Evolutionary conservation across 1,284 basidiomycete species (phyloP), one percentile per base, ranked within the genome.

Genomic region (Omphalotus olearius): DNA sequence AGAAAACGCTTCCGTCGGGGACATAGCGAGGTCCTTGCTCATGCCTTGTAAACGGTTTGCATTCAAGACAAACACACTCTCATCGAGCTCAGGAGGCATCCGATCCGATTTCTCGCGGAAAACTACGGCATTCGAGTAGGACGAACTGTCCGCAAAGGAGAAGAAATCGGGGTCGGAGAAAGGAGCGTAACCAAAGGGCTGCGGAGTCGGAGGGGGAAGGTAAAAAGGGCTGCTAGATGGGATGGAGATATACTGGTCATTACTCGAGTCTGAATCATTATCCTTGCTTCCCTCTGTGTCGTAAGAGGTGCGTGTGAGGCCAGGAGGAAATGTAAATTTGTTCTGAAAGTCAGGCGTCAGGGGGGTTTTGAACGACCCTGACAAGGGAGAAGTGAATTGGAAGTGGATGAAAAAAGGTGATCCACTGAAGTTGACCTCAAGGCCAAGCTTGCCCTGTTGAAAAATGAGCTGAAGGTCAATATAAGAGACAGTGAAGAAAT

Each of bases 171-270:
- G 37, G 18, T 23, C 30, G 7, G 30, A 33, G 30, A 13, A 9
- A 13, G 30, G 30, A 9, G 30, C 35, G 13, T 5, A 39, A 11
- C 30, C 18, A 40, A 48, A 51, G 33, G 36, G 33, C 20, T 6
- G 28, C 6, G 18, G 20, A 13, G 28, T 23, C 2, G 38, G 25
- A 49, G 50, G 54, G 41, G 42, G 54, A 25, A 36, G 39, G 43
- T 52, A 52, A 16, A 55, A 55, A 13, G 45, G 45, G 26, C 45
- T 47, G 20, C 46, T 36, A 7, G 43, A 45, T 30, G 42, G 43
- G 13, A 55, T 52, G 13, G n/a, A 40, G 11, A 55, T 51, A 42
- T 46, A 52, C 30, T 55, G 54, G 13, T 40, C 41, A 23, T 41
- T n/a, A n/a, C 42, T 43, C 2, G 30, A 13, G 16, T 50, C 45